Percentiles rank a stretch among this genome's conserved stretches.
These are phyloP conservation scores for Beauveria sp. DNA, from an alignment of 2,329 filamentous ascomycete genomes.

Conservation along the genomic window DNA sequence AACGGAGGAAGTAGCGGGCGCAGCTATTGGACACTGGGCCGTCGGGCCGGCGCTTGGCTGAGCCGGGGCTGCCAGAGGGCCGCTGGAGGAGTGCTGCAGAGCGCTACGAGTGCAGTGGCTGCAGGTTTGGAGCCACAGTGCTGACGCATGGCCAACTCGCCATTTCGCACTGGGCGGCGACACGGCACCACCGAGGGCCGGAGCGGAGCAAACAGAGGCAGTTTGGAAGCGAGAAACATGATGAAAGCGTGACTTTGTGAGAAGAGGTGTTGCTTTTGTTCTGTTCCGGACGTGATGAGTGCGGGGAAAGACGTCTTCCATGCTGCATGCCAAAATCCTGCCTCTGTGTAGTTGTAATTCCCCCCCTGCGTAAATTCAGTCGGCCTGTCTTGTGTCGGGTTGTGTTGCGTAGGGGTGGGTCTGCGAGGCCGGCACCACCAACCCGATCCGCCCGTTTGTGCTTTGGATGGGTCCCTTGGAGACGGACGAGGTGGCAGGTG, in stretches of 20 bases:
- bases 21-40: not conserved
- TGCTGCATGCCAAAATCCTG: too few species aligned
- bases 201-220: slow-evolving; percentile 4
- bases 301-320: too few species aligned
- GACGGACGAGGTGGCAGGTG: not conserved
- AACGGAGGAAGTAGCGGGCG: not conserved
- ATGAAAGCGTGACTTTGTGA: too few species aligned
- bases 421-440: slow-evolving; percentile 5
- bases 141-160: not conserved
- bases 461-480: too few species aligned
- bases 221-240: too few species aligned
- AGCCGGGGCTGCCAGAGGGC: not conserved
- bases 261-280: too few species aligned
- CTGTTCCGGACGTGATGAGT: too few species aligned
- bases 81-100: not conserved
- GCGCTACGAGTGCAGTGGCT: not conserved
- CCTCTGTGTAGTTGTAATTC: not conserved
- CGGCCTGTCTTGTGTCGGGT: not conserved
- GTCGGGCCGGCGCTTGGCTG: slow-evolving; percentile 4
- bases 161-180: slow-evolving; percentile 1
- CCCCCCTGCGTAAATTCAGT: not conserved
- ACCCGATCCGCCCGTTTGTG: slow-evolving; percentile 4
- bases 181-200: slow-evolving; percentile 3
- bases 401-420: slow-evolving; percentile 7
- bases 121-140: not conserved